Evolutionary conservation across 73 alveolate species (phyloP).

Genomic region (Paramecium tetraurelia): DNA sequence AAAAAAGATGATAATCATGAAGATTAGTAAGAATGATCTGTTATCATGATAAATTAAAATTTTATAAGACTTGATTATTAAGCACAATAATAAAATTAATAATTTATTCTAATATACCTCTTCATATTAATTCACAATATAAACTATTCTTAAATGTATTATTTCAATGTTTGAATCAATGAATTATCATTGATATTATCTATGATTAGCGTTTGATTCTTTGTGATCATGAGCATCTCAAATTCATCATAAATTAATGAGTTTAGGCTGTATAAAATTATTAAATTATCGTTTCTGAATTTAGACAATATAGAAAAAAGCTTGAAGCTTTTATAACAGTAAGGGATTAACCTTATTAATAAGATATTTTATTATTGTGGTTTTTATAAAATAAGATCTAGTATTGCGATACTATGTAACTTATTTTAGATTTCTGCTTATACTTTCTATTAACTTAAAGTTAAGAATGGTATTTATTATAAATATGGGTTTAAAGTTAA

Average conservation of each 20-base stretch:
- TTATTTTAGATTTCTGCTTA: not conserved
- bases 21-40: not conserved
- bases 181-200: not conserved
- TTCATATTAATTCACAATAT: not conserved
- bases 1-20: not conserved
- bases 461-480: not conserved
- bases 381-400: not conserved
- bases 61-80: too few species aligned
- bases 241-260: not conserved
- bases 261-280: not conserved
- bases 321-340: not conserved
- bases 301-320: not conserved
- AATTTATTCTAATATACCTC: not conserved
- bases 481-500: not conserved
- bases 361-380: not conserved
- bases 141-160: not conserved
- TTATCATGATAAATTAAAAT: not conserved
- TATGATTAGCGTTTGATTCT: not conserved
- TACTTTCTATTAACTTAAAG: not conserved
- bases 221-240: not conserved
- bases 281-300: not conserved
- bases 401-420: not conserved
- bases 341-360: not conserved
- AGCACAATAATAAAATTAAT: not conserved
- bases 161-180: not conserved